Evolutionary conservation across 108 stramenopile species (phyloP), one percentile per base, ranked within the genome.

Genomic region (Phaeodactylum tricornutum): DNA sequence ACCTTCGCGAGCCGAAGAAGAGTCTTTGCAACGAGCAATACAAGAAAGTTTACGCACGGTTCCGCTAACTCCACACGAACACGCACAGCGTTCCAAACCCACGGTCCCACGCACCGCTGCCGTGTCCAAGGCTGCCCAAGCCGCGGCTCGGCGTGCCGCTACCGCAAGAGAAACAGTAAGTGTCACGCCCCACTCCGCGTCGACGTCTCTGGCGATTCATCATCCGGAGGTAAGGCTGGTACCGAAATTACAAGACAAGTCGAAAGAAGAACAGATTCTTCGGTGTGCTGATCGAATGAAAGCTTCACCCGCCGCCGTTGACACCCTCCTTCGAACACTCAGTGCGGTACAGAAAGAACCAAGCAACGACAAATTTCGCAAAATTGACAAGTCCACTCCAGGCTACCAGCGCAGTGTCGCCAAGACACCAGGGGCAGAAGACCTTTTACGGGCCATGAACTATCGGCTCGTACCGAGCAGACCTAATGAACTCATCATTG

Each of bases 241-340:
- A n/a, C 67, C 76, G 19, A 74, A 64, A 49, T 49, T 91, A 20
- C 54, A 62, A 28, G 67, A 84, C 29, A 80, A 84, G 58, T 62
- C 79, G 46, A 81, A 74, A 50, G 80, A 84, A 59, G 84, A 91
- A 45, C 69, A 79, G 35, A 70, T 91, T 29, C 27, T 87, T 25
- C 64, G 89, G 28, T 78, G 76, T 35, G 74, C 81, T 28, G 43
- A 79, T 51, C 62, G 89, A 22, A 42, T 91, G 2, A 77, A 77
- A 47, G 60, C 79, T 0, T 57, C 77, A 40, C 73, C 83, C 28
- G 47, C 48, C 35, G 79, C 84, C 16, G 82, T 91, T 3, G 89
- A 91, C 47, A 86, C 84, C 0, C 58, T 91, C 3, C 38, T 68
- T 19, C 55, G 62, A 38, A 77, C 75, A 15, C 44, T 84, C 4